These are phyloP conservation scores for Hylodesmum podocarpum DNA, from an alignment of 306 rosid genomes.

Conservation along the genomic window DNA sequence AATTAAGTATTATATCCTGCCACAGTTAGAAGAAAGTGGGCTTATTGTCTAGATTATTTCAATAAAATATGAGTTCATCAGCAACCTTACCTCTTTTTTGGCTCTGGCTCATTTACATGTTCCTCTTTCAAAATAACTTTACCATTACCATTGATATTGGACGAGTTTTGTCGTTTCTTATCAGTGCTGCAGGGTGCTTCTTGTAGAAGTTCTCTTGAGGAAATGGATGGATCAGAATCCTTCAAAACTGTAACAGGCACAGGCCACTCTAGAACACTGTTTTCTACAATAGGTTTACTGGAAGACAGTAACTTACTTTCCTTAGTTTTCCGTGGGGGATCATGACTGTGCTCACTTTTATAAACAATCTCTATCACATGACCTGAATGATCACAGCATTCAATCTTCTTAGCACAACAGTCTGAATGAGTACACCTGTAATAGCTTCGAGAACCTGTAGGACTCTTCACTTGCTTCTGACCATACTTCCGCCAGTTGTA, in stretches of 20 bases:
- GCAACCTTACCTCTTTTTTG: slow-evolving; percentile 69
- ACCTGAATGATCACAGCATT: slow-evolving; percentile 72
- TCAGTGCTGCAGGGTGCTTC: slow-evolving; percentile 48
- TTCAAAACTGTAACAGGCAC: slow-evolving; percentile 29
- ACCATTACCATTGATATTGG: slow-evolving; percentile 52
- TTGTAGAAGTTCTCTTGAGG: slow-evolving; percentile 53
- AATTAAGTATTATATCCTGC: slow-evolving; percentile 29
- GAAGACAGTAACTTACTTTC: slow-evolving; percentile 48
- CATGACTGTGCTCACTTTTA: slow-evolving; percentile 81
- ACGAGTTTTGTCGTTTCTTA: slow-evolving; percentile 52
- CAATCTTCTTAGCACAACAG: slow-evolving; percentile 85
- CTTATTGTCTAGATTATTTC: neutral
- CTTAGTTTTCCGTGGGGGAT: slow-evolving; percentile 67
- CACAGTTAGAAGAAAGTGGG: slow-evolving; percentile 2
- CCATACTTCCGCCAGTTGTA: slow-evolving; percentile 99
- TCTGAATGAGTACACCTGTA: slow-evolving; percentile 77
- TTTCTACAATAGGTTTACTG: slow-evolving; percentile 46
- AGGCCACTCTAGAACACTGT: slow-evolving; percentile 38
- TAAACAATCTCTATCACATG: slow-evolving; percentile 63
- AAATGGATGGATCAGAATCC: slow-evolving; percentile 54
- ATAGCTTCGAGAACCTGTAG: slow-evolving; percentile 92
- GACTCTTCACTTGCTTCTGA: slow-evolving; percentile 98
- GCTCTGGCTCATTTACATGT: slow-evolving; percentile 54
- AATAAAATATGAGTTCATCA: slow-evolving; percentile 17
- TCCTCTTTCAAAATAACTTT: slow-evolving; percentile 61